phyloP scores from a whole-genome alignment of 768 basidiomycete species.

The Kwoniella bestiolae region DNA sequence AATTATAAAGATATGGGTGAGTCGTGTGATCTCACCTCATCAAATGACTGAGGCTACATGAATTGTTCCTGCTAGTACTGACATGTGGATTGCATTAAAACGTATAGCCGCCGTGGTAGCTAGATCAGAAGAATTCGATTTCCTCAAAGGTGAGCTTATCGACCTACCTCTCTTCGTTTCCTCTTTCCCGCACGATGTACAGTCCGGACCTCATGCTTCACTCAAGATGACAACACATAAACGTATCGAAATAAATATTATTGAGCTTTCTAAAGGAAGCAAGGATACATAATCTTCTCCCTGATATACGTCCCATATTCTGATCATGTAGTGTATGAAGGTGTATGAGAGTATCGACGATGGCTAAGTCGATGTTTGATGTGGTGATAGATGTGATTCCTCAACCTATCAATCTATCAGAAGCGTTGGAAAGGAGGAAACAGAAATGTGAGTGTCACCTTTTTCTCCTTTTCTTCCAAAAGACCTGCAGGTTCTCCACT shows the following conservation, averaged over 20 bases:
- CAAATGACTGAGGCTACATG: not conserved
- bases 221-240: constrained; percentile 21
- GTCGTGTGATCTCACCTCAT: constrained; percentile 39
- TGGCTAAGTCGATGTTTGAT: no score
- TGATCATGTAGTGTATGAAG: not conserved
- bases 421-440: constrained; percentile 43
- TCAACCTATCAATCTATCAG: constrained; percentile 48
- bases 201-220: not conserved
- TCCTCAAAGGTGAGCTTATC: constrained; percentile 52
- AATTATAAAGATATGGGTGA: constrained; percentile 79
- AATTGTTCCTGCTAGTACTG: not conserved
- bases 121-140: constrained; percentile 53
- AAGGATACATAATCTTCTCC: constrained; percentile 55
- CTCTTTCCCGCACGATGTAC: not conserved
- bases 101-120: constrained; percentile 47
- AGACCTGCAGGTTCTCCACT: no score
- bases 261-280: constrained; percentile 22
- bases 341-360: no score
- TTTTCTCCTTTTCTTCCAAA: no score
- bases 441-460: constrained; percentile 34
- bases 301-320: constrained; percentile 36
- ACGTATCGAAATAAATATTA: constrained; percentile 34
- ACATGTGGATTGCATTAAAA: no score
- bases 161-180: constrained; percentile 6
- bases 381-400: constrained; percentile 50